Base-by-base conservation (phyloP, 345 rosid species). In the Salix dunnii region DNA sequence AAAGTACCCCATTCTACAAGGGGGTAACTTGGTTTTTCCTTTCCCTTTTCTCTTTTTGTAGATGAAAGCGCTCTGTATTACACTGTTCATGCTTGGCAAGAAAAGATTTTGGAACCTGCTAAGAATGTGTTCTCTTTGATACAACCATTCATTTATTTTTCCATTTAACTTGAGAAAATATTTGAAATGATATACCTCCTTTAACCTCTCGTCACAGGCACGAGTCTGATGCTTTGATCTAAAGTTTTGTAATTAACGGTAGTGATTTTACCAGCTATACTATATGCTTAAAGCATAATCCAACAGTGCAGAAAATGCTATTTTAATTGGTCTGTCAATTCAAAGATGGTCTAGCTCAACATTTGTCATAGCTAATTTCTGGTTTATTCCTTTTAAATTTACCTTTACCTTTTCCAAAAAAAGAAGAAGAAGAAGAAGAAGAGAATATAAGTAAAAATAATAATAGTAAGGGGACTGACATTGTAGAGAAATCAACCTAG, bases 1-100 rank as follows among this genome's bases (percentile, higher is more conserved):
- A 93, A 83, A 75, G 91, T 86, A 30, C 82, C 87, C 5, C 80
- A 55, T 70, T 76, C 86, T 30, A 25, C 68, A 17, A 68, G 43
- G 27, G 79, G 77, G 42, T 80, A 67, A 77, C 17, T 20, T 35
- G 31, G 2, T 69, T 11, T n/a, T 13, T 3, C 25, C 25, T 35
- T 23, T 61, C 14, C 3, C 42, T 3, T 6, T 31, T 21, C 21
- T 5, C n/a, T 2, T 23, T 40, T 23, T 36, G 27, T 68, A 62
- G 38, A 12, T 10, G 20, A 67, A n/a, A 31, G 21, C 18, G 27
- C 13, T 2, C 28, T 58, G 63, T 58, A 46, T n/a, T 58, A 1
- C 28, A n/a, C 1, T n/a, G 27, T 9, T 58, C 63, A 58, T 9
- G 63, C 63, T 10, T 58, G 14, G 10, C 27, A 58, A n/a, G 11